phyloP scores from a whole-genome alignment of 495 filamentous ascomycete species.

The Lasiosphaeria hispida region DNA sequence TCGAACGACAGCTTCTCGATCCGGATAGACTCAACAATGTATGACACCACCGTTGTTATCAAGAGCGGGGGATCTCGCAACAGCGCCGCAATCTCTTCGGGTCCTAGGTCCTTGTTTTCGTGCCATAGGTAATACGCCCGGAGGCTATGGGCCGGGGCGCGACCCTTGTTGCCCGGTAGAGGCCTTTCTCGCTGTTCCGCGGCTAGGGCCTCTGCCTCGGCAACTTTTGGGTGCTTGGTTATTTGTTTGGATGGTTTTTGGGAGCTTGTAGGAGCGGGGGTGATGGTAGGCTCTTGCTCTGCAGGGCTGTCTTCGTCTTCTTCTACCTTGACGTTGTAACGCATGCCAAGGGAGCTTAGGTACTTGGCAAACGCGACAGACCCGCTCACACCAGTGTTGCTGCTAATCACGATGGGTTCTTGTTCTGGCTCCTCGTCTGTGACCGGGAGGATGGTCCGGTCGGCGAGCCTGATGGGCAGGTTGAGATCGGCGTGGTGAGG shows the following conservation, averaged over 20 bases:
- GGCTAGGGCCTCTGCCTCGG: constrained; percentile 36
- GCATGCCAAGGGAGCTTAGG: too few species aligned
- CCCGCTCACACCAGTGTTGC: too few species aligned
- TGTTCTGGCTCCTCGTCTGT: constrained; percentile 30
- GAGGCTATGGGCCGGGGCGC: constrained; percentile 36
- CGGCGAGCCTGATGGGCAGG: constrained; percentile 54
- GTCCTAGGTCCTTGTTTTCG: constrained; percentile 38
- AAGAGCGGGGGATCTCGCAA: constrained; percentile 57
- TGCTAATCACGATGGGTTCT: neutral
- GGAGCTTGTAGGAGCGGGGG: neutral
- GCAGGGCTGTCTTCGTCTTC: constrained; percentile 13
- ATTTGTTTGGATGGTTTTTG: constrained; percentile 6
- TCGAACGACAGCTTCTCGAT: constrained; percentile 42
- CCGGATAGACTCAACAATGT: constrained; percentile 46
- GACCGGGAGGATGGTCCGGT: constrained; percentile 30
- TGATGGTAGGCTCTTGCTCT: constrained; percentile 5
- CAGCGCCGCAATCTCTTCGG: constrained; percentile 46
- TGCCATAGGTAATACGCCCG: constrained; percentile 65
- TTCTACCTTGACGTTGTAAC: neutral
- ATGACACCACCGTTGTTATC: constrained; percentile 45
- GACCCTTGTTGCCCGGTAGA: constrained; percentile 15
- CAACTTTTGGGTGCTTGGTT: constrained; percentile 34
- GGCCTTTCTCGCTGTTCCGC: constrained; percentile 26
- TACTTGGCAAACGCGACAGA: too few species aligned
- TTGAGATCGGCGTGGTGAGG: constrained; percentile 66